phyloP scores from a whole-genome alignment of 768 basidiomycete genomes.

The Leccinellum albellum region DNA sequence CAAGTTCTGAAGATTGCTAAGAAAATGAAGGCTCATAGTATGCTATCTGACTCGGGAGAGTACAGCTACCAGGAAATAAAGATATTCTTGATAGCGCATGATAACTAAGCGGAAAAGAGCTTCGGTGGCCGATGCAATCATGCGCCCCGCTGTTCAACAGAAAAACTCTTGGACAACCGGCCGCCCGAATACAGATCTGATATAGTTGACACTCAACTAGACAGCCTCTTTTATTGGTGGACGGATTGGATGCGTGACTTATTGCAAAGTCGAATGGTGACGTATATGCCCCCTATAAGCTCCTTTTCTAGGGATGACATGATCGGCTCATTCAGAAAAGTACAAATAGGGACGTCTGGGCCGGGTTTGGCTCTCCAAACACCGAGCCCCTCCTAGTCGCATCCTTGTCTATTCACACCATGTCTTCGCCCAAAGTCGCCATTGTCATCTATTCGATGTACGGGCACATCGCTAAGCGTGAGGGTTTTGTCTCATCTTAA shows the following conservation, averaged over 20 bases:
- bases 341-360: no score
- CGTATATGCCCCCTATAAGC: constrained; percentile 7
- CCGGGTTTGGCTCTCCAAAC: background rate
- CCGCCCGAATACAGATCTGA: background rate
- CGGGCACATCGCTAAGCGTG: constrained; percentile 68
- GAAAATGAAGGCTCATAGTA: background rate
- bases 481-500: constrained; percentile 20
- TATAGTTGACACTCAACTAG: background rate
- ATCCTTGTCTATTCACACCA: constrained; percentile 13
- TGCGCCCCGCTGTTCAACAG: background rate
- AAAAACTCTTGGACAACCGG: background rate
- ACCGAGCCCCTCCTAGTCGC: background rate
- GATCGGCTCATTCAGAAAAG: background rate
- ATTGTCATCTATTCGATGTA: constrained; percentile 74
- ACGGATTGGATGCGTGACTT: background rate
- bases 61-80: background rate
- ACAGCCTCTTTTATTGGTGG: background rate
- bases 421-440: constrained; percentile 55
- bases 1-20: constrained; percentile 11
- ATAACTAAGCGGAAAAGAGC: background rate
- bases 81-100: background rate
- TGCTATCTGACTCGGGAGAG: background rate
- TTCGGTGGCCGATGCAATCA: constrained; percentile 8
- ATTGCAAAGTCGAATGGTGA: constrained; percentile 2
- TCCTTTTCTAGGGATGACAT: constrained; percentile 1